Evolutionary conservation across 257 asterid genomes (phyloP), one percentile per base, ranked within the genome.

Genomic region (Solanum pinnatisectum): DNA sequence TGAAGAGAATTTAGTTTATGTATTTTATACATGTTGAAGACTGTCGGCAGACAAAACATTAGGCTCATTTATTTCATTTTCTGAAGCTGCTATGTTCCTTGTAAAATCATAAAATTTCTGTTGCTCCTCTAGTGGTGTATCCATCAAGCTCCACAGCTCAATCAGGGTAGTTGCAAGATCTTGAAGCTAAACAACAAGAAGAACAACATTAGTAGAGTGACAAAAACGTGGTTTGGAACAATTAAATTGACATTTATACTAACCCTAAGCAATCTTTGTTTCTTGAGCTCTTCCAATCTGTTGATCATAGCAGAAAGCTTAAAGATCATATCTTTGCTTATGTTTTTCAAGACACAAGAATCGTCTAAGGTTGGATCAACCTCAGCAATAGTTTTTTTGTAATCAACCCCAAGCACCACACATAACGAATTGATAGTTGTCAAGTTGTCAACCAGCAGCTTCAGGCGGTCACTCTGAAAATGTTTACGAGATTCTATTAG

Each of bases 141-240:
- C 98, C 98, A 96, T 95, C 91, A 96, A 91, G 87, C 90, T 93
- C 99, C 98, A 96, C 60, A 96, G 95, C 92, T 96, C 98, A 16
- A 95, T 92, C 95, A 95, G 90, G 91, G 97, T 88, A 86, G 95
- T 95, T 46, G 95, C 98, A 91, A 95, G 95, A 91, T 90, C 94
- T 95, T 95, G 98, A 91, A 96, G 95, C 99, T 95, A 91, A 42
- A 88, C 73, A 87, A 92, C 84, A 81, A 72, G 22, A 25, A 42
- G 65, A 52, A 86, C 83, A 85, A 79, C 70, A 56, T 88, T 13
- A 59, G 88, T 52, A 76, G 70, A 18, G 88, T 76, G 81, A 59
- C 30, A 83, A n/a, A 33, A 20, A 65, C 9, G 87, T 36, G 60
- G 32, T 13, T 8, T 35, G 59, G 83, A 84, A 87, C 56, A 79